Base-by-base conservation (phyloP, 371 early-diverging fungal species). In the Coemansia sp. region DNA sequence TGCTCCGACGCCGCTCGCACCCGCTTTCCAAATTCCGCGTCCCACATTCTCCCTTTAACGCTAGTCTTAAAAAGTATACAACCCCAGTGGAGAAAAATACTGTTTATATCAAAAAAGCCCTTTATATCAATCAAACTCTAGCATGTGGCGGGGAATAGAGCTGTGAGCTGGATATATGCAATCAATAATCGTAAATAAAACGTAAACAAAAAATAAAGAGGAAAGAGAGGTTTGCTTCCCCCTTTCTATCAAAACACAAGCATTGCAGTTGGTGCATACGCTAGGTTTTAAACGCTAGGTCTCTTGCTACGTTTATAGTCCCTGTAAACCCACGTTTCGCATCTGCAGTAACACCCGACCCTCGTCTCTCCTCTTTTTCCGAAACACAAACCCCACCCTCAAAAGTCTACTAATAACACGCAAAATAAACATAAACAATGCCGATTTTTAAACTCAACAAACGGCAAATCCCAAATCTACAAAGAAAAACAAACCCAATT, bases 1-100 rank as follows among this genome's bases (percentile, higher is more conserved):
- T 50, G 62, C 44, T 28, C 8, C 37, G 73, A 52, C n/a, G 65
- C 66, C 11, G 71, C 61, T 25, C 59, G 69, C 16, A 68, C 65
- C 16, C 59, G 64, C 53, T 51, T 64, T 33, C 59, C 58, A 58
- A 65, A 44, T 53, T 69, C 64, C 14, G 26, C 61, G 42, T 68
- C 54, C 68, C 65, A 62, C 73, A 72, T 68, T 42, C 7, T 9
- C 26, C 30, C 14, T 28, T 2, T 4, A 8, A 20, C 12, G 23
- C 40, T 18, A 44, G 7, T 44, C 21, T 30, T 39, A 42, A 56
- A 50, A 44, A 37, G 44, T 39, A 21, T 40, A 28, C 40, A 47
- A 56, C 28, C 20, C 37, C 28, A 33, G 25, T 7, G 4, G 57
- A 61, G 37, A 18, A 26, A 26, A 56, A 62, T 9, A 9, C 9